Conservation (phyloP, 352 stramenopile species). For the Pseudoperonospora humuli region DNA sequence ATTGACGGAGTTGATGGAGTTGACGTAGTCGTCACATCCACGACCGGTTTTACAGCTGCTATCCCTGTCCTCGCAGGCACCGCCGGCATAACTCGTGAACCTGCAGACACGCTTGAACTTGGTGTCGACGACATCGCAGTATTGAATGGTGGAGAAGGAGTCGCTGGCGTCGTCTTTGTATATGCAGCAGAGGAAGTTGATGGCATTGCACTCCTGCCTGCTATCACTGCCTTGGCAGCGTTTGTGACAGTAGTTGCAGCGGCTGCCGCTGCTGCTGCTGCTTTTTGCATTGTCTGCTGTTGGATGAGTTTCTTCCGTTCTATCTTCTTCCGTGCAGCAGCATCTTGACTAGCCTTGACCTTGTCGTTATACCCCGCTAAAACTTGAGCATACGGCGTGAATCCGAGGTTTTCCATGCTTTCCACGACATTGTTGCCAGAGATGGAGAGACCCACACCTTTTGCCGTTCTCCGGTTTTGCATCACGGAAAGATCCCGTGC, state of each 20-base stretch:
- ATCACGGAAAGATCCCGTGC: constrained; percentile 53
- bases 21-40: neutral
- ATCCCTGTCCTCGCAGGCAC: neutral
- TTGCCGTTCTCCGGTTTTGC: constrained; percentile 48
- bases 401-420: constrained; percentile 61
- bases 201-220: neutral
- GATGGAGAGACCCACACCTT: constrained; percentile 40
- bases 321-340: constrained; percentile 44
- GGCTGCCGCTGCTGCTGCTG: constrained; percentile 15
- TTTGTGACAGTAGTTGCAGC: constrained; percentile 8
- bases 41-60: neutral
- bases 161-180: constrained; percentile 1
- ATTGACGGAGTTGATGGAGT: constrained; percentile 1
- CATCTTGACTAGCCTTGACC: constrained; percentile 55
- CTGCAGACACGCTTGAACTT: constrained; percentile 1
- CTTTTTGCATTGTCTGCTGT: constrained; percentile 22
- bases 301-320: constrained; percentile 49
- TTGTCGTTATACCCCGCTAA: constrained; percentile 61
- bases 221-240: constrained; percentile 6
- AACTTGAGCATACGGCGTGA: constrained; percentile 56
- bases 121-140: neutral
- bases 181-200: neutral
- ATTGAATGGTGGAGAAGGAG: neutral
- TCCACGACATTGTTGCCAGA: constrained; percentile 53
- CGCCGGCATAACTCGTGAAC: neutral